Conservation (phyloP, 441 rosid species). For the Populus hybrid region DNA sequence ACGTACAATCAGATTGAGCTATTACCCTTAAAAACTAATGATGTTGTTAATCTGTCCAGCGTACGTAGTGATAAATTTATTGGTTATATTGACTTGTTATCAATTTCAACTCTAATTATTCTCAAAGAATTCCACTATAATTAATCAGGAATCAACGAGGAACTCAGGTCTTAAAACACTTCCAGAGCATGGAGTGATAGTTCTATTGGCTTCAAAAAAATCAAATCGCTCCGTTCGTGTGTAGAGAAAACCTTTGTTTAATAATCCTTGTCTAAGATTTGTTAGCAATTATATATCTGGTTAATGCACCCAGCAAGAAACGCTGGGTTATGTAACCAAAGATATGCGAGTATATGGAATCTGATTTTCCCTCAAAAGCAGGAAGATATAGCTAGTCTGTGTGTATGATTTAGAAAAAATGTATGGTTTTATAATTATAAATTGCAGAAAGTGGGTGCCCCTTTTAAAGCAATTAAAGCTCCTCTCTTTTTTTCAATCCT, state of each 20-base stretch:
- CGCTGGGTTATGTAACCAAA: constrained; percentile 23
- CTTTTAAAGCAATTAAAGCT: constrained; percentile 64
- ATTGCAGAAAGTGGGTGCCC: constrained; percentile 84
- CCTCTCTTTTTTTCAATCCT: constrained; percentile 43
- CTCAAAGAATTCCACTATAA: too few species aligned
- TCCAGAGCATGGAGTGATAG: too few species aligned
- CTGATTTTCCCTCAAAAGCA: constrained; percentile 75
- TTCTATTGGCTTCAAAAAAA: neutral
- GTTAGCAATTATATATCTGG: constrained; percentile 23
- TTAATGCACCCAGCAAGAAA: constrained; percentile 31
- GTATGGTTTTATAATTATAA: constrained; percentile 26
- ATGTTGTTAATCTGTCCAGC: too few species aligned
- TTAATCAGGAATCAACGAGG: too few species aligned
- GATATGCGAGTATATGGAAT: constrained; percentile 46
- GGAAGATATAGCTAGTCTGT: constrained; percentile 49
- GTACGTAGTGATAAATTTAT: too few species aligned
- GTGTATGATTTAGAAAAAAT: constrained; percentile 38
- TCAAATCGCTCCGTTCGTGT: neutral
- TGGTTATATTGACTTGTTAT: too few species aligned
- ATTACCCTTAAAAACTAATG: too few species aligned
- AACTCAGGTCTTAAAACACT: too few species aligned
- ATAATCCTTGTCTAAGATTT: constrained; percentile 15
- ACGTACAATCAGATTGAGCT: too few species aligned
- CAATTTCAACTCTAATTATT: too few species aligned
- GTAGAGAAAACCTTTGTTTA: constrained; percentile 23